Evolutionary conservation across 345 rosid species (phyloP).

Genomic region (Linum tenue): DNA sequence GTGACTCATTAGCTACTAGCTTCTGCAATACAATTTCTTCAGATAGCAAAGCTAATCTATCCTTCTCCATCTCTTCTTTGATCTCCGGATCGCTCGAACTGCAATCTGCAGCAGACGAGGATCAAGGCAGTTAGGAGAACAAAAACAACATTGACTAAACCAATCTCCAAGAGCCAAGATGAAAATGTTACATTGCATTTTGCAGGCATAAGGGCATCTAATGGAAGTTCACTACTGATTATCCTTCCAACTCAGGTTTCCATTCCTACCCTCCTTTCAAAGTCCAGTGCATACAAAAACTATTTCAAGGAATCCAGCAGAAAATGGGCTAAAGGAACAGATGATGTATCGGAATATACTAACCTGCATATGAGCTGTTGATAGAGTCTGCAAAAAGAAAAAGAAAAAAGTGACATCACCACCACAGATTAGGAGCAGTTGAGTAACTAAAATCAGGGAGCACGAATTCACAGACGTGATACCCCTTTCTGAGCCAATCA

Average conservation of each 20-base stretch:
- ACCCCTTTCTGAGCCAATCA: not conserved
- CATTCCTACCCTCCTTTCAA: too few species aligned
- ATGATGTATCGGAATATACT: constrained; percentile 1
- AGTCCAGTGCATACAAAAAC: not conserved
- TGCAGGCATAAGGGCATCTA: too few species aligned
- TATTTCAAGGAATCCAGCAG: not conserved
- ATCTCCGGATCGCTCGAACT: constrained; percentile 24
- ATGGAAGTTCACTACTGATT: too few species aligned
- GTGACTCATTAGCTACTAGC: constrained; percentile 26
- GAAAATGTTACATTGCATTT: too few species aligned
- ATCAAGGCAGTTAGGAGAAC: not conserved
- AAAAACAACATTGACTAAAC: too few species aligned
- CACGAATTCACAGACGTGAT: not conserved
- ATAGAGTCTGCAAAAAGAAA: constrained; percentile 20
- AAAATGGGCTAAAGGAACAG: not conserved
- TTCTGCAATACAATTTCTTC: constrained; percentile 33
- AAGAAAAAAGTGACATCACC: not conserved
- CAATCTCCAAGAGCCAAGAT: too few species aligned
- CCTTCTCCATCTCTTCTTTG: constrained; percentile 32
- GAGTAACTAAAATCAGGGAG: too few species aligned
- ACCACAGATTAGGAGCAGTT: not conserved
- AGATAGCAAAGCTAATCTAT: constrained; percentile 17
- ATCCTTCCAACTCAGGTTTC: too few species aligned
- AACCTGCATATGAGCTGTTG: constrained; percentile 25
- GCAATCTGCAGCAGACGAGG: constrained; percentile 22